phyloP scores from a whole-genome alignment of 768 basidiomycete genomes.

The Infundibulicybe gibba region DNA sequence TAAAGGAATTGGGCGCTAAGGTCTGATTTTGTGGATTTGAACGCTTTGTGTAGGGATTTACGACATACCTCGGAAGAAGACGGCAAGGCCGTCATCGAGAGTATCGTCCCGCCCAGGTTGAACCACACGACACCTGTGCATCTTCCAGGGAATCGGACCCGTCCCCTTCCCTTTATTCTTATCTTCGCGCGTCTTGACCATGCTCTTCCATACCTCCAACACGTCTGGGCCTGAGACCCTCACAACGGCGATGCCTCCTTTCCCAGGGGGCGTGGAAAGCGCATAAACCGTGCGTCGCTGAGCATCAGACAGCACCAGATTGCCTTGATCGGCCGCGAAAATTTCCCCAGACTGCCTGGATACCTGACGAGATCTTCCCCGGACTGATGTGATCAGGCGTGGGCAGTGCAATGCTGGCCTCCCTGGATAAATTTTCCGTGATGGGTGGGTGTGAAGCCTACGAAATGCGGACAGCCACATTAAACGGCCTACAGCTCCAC shows the following conservation, averaged over 20 bases:
- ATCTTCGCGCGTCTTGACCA: slow-evolving; percentile 35
- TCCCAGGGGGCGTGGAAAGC: slow-evolving; percentile 83
- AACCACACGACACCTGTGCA: slow-evolving; percentile 67
- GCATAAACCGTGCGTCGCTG: slow-evolving; percentile 83
- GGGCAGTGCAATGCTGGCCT: too few relatives aligned
- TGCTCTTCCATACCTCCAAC: slow-evolving; percentile 51
- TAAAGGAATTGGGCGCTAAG: slow-evolving; percentile 76
- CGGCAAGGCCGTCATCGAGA: slow-evolving; percentile 77
- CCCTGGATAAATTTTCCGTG: too few relatives aligned
- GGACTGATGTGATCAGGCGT: too few relatives aligned
- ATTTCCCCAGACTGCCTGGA: background rate
- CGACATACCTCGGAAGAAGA: slow-evolving; percentile 73
- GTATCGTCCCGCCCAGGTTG: slow-evolving; percentile 57
- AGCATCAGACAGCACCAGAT: slow-evolving; percentile 34
- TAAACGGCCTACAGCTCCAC: too few relatives aligned
- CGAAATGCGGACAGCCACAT: too few relatives aligned
- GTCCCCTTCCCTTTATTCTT: slow-evolving; percentile 6
- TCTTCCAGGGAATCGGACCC: slow-evolving; percentile 56
- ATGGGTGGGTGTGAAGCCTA: too few relatives aligned
- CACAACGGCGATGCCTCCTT: slow-evolving; percentile 79
- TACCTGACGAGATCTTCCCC: background rate
- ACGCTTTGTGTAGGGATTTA: slow-evolving; percentile 1
- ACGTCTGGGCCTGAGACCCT: slow-evolving; percentile 81
- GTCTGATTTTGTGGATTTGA: slow-evolving; percentile 1
- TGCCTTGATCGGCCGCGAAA: background rate